Conservation (phyloP, 202 grass and related monocot species). For the Schoenoplectus tabernaemontani region DNA sequence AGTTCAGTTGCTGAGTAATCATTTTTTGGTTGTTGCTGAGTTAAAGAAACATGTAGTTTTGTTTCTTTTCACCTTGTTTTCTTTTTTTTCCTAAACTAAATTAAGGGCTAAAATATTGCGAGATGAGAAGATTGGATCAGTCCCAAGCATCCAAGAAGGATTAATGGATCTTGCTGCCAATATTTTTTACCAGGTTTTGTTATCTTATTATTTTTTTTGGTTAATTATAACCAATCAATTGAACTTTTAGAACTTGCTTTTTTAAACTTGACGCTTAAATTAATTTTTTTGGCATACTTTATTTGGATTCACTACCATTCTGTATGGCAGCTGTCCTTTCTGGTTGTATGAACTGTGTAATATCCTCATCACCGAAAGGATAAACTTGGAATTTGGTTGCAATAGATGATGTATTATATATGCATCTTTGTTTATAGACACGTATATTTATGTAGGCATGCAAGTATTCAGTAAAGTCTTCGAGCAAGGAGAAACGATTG, state of each 20-base stretch:
- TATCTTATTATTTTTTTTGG: not conserved
- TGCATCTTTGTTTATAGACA: conserved; percentile 21
- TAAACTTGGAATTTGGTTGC: conserved; percentile 5
- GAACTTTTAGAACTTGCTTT: conserved; percentile 7
- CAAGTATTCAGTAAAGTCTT: conserved; percentile 31
- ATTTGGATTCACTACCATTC: not conserved
- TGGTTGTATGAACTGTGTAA: not conserved
- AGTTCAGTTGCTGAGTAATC: not conserved
- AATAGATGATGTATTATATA: conserved; percentile 3
- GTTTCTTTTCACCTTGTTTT: conserved; percentile 22
- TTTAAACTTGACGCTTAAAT: not conserved
- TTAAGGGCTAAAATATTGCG: conserved; percentile 60
- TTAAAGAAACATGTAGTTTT: not conserved
- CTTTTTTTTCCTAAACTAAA: conserved; percentile 18
- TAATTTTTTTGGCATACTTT: not conserved
- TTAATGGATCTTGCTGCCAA: conserved; percentile 73
- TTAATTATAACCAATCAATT: not conserved
- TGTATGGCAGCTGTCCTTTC: not conserved
- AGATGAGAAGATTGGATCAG: conserved; percentile 67
- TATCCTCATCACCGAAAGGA: not conserved
- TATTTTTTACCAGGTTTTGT: conserved; percentile 74
- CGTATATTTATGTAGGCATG: conserved; percentile 43
- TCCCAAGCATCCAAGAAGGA: conserved; percentile 52
- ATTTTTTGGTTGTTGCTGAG: not conserved
- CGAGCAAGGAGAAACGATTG: conserved; percentile 54